Conservation (phyloP, 2,329 filamentous ascomycete species). For the Venturiaceae sp. region DNA sequence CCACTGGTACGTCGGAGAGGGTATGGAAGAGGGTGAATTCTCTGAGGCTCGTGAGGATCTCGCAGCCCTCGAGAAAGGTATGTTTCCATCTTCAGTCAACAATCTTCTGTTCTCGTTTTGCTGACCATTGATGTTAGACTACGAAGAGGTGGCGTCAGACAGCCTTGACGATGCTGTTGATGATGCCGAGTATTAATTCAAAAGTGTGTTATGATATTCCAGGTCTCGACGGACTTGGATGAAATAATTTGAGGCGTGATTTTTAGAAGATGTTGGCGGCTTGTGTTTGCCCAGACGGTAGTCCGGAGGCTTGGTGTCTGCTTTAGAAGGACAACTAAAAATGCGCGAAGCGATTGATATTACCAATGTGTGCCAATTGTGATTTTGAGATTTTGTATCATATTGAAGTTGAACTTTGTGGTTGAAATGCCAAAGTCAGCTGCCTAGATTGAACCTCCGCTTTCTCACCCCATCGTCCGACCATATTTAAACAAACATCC, state of each 20-base stretch:
- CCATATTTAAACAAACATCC: background rate
- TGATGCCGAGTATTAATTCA: constrained; percentile 37
- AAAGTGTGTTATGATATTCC: background rate
- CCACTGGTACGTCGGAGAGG: constrained; percentile 77
- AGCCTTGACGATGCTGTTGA: constrained; percentile 48
- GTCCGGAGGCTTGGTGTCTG: background rate
- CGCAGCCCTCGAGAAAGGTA: constrained; percentile 67
- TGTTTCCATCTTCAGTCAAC: background rate
- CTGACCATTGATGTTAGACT: constrained; percentile 32
- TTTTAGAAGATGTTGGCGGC: background rate
- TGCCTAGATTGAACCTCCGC: background rate
- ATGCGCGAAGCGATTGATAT: background rate
- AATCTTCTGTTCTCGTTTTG: background rate
- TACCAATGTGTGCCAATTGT: background rate
- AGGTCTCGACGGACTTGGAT: background rate
- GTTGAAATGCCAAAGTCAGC: background rate
- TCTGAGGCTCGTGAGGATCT: constrained; percentile 79
- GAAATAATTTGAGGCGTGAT: background rate
- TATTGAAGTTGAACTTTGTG: background rate
- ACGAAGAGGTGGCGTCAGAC: constrained; percentile 74
- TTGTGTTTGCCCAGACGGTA: background rate
- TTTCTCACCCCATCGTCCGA: background rate
- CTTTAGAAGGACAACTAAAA: constrained; percentile 1
- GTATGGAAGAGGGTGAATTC: constrained; percentile 90
- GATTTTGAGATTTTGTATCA: background rate